Percentiles rank a stretch among this genome's conserved stretches.
phyloP scores from a whole-genome alignment of 805 yeast species.

The Hanseniaspora mollemarum region DNA sequence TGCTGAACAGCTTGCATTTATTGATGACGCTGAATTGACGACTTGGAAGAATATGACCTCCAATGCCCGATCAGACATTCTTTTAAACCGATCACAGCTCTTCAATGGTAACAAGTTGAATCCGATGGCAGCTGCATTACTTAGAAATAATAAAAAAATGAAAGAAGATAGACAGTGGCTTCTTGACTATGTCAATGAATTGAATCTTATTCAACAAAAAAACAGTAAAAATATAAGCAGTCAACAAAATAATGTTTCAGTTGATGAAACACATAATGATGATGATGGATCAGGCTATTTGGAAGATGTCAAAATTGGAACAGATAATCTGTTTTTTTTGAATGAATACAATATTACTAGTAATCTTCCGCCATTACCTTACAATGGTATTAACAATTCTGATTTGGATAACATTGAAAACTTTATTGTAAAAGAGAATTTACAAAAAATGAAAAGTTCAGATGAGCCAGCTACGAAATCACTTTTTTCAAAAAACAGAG shows the following conservation, averaged over 20 bases:
- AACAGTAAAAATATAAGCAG: slow-evolving; percentile 13
- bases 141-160: slow-evolving; percentile 60
- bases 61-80: slow-evolving; percentile 62
- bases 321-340: slow-evolving; percentile 48
- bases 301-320: slow-evolving; percentile 36
- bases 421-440: slow-evolving; percentile 29
- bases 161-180: slow-evolving; percentile 35
- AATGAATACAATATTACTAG: slow-evolving; percentile 78
- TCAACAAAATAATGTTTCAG: background rate
- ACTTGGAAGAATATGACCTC: slow-evolving; percentile 81
- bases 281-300: slow-evolving; percentile 27
- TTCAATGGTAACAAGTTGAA: slow-evolving; percentile 53
- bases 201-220: slow-evolving; percentile 17
- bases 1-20: slow-evolving; percentile 45
- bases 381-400: slow-evolving; percentile 42
- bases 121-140: slow-evolving; percentile 54
- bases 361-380: slow-evolving; percentile 57
- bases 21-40: slow-evolving; percentile 60
- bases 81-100: slow-evolving; percentile 53
- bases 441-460: slow-evolving; percentile 19
- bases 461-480: slow-evolving; percentile 31
- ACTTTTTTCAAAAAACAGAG: slow-evolving; percentile 31
- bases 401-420: slow-evolving; percentile 38
- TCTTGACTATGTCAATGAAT: slow-evolving; percentile 29
- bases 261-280: background rate